Evolutionary conservation across 768 basidiomycete genomes (phyloP).

Genomic region (Infundibulicybe gibba): DNA sequence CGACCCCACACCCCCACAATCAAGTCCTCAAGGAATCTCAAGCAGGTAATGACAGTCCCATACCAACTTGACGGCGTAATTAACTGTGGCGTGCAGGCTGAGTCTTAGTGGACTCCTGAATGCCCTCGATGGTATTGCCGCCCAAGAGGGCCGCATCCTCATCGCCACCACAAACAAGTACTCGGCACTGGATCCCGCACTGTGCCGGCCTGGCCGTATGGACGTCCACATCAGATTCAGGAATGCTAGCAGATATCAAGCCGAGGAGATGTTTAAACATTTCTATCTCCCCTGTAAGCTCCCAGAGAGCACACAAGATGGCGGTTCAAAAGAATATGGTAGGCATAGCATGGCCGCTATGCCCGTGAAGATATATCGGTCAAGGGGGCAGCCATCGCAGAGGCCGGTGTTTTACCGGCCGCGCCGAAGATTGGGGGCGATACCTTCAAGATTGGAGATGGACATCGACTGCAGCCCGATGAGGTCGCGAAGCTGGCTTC

Average conservation of each 20-base stretch:
- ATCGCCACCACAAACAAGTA: conserved; percentile 75
- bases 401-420: background rate
- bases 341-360: conserved; percentile 16
- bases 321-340: conserved; percentile 6
- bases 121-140: conserved; percentile 64
- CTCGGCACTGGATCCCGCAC: conserved; percentile 54
- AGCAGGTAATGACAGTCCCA: background rate
- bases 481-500: conserved; percentile 38
- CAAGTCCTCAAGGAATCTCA: conserved; percentile 1
- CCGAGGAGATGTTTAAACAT: conserved; percentile 50
- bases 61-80: background rate
- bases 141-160: conserved; percentile 65
- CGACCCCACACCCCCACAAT: background rate
- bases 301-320: no score
- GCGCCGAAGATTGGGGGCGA: conserved; percentile 7
- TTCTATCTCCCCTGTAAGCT: conserved; percentile 46
- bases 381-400: background rate
- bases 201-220: conserved; percentile 66
- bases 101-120: conserved; percentile 67
- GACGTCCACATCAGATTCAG: conserved; percentile 66
- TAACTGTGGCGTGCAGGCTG: conserved; percentile 23
- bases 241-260: conserved; percentile 58
- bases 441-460: conserved; percentile 22
- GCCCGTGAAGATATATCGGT: conserved; percentile 13
- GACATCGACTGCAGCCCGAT: conserved; percentile 28